Evolutionary conservation across 495 filamentous ascomycete species (phyloP), one percentile per base, ranked within the genome.

Genomic region (Melanomma pulvis-pyrius): DNA sequence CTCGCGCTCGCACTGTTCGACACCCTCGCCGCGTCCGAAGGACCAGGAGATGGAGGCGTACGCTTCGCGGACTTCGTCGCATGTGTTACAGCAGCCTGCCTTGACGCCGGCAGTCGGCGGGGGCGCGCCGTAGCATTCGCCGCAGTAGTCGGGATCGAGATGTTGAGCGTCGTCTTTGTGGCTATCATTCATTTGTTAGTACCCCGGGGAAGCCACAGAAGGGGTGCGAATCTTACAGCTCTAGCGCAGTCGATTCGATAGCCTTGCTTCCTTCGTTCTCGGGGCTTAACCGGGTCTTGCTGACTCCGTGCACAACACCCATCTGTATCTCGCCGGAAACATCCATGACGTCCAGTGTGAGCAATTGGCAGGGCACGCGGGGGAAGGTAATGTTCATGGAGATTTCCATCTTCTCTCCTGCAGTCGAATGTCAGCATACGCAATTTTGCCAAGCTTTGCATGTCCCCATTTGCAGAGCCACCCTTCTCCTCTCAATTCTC

Each of bases 321-420:
- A 89, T 87, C 74, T 98, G 94, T 74, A 97, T 89, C 76, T 98
- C 94, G 46, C 94, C 94, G 15, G 91, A 96, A 12, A 98, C 93
- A 77, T 98, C 94, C 94, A 98, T 98, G 39, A 98, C 93, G 74
- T 98, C 94, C 68, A 98, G 86, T 17, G 94, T 97, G 55, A 98
- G 79, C 51, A 98, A 87, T 77, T 98, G 93, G 80, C 94, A 98
- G 32, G 94, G 94, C 30, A 98, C 82, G 32, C 87, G 88, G 5
- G 96, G 94, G 77, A 98, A 98, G 21, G 91, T 93, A 68, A 98
- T 91, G 82, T 98, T 98, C 80, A 98, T 84, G 76, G 96, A 92
- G 65, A 98, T 98, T 71, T 98, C 94, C 91, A 98, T 97, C 75
- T 92, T 89, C 81, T 98, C 91, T 71, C 91, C 91, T 93, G 71